Evolutionary conservation across 176 grass and related monocot species (phyloP).

Genomic region (Aegilops longissima): DNA sequence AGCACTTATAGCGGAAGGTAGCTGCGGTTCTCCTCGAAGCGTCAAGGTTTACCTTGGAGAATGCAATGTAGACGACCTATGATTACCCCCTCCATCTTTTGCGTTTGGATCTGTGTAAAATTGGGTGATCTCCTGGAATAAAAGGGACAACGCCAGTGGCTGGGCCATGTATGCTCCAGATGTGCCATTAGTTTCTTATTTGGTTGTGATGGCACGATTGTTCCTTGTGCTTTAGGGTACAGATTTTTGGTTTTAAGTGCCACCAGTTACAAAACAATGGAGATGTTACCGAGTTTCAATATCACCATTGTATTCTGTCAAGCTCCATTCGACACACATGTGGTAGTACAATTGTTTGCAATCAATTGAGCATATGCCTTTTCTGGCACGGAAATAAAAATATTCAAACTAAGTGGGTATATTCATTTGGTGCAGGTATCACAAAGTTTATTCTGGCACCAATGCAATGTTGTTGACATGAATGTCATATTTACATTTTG

Average conservation of each 20-base stretch:
- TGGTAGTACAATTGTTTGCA: background rate
- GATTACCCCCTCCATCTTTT: conserved; percentile 26
- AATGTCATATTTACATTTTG: background rate
- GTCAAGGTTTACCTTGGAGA: conserved; percentile 86
- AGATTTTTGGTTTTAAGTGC: background rate
- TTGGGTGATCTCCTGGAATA: conserved; percentile 29
- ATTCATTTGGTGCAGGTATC: conserved; percentile 5
- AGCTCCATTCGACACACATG: background rate
- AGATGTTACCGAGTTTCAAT: background rate
- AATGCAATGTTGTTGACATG: background rate
- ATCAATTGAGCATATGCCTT: background rate
- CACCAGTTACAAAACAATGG: background rate
- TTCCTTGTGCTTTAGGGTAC: conserved; percentile 31
- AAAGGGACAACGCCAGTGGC: conserved; percentile 16
- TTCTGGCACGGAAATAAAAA: background rate
- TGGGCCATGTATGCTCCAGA: conserved; percentile 3
- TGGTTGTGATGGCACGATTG: conserved; percentile 9
- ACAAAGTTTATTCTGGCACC: background rate
- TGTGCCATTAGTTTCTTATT: conserved; percentile 34
- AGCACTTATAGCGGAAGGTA: conserved; percentile 96
- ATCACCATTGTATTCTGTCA: background rate
- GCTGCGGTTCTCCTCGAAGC: conserved; percentile 85
- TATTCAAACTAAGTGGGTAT: background rate
- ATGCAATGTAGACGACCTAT: conserved; percentile 76
- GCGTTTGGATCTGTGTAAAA: conserved; percentile 39